A percentile compares a stretch with the other conserved stretches of the same genome.
phyloP scores from a whole-genome alignment of 345 rosid species.

The Carallia brachiata region DNA sequence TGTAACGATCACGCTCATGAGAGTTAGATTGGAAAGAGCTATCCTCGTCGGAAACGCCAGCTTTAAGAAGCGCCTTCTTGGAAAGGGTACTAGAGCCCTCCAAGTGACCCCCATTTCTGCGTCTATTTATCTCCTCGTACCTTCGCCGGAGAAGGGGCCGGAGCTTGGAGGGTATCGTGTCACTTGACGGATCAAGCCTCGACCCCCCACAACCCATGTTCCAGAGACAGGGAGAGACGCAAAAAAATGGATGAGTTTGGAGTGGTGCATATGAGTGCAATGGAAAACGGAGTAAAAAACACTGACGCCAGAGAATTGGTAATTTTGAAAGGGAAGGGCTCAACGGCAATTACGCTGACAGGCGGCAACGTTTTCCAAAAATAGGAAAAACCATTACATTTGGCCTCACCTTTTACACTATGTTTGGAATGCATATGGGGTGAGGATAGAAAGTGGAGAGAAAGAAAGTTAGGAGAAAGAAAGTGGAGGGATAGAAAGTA shows the following conservation, averaged over 20 bases:
- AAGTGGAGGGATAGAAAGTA: too few relatives aligned
- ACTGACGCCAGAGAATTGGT: neutral
- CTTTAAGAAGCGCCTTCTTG: conserved; percentile 28
- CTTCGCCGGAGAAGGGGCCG: conserved; percentile 20
- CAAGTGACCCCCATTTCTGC: neutral
- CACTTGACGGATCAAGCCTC: conserved; percentile 7
- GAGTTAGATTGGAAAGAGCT: neutral
- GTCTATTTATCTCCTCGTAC: conserved; percentile 17
- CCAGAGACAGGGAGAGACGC: neutral
- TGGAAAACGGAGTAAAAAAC: neutral
- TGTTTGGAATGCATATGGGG: too few relatives aligned
- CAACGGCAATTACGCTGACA: neutral
- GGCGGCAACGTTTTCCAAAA: neutral
- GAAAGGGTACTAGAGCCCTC: conserved; percentile 8
- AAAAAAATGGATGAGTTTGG: neutral
- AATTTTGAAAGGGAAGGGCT: neutral
- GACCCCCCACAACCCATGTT: conserved; percentile 32
- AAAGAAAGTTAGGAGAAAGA: too few relatives aligned
- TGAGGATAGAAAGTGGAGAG: too few relatives aligned
- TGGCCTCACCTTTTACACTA: too few relatives aligned
- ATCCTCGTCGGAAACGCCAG: conserved; percentile 8
- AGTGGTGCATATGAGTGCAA: neutral
- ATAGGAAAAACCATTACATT: too few relatives aligned
- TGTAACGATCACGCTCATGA: neutral
- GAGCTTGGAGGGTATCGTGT: conserved; percentile 5